Evolutionary conservation across 352 stramenopile genomes (phyloP), one percentile per base, ranked within the genome.

Genomic region (Aphanomyces stellatus): DNA sequence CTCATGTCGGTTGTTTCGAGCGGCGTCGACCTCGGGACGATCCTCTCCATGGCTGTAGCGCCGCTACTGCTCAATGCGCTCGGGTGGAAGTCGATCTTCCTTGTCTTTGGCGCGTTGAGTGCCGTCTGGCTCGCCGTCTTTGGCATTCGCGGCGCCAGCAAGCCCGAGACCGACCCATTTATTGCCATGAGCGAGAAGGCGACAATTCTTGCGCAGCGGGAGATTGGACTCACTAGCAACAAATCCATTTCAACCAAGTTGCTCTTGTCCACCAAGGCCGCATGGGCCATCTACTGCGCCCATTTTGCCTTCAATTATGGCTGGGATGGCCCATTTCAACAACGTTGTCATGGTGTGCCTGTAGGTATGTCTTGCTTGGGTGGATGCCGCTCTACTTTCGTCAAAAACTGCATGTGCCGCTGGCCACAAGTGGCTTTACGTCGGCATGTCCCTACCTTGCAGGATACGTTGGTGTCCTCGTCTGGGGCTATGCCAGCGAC

Each of bases 331-430:
- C 37, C 8, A 17, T 51, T 22, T 51, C 42, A n/a, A n/a, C n/a
- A n/a, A 27, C 42, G 19, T 51, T 13, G 8, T 17, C 37, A 43
- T 43, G 17, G 8, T 17, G 37, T 43, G 17, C 17, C 37, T 43
- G 37, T 43, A 51, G 42, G 42, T 95, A 95, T 64, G 82, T 95
- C 35, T 61, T 95, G 34, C 69, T 95, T 34, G 85, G 87, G 25
- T 95, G 87, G 87, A 92, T 95, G 62, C 87, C 87, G 56, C 85
- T 91, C 69, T 95, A 95, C 69, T 95, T 93, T 71, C 80, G 79
- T 30, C 78, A 92, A 74, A 81, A 74, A 2, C 67, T 95, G 27
- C 63, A 90, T 33, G 75, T 95, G 19, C 79, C 92, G 25, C 68
- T 95, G 41, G 75, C 80, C 57, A 81, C 82, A 82, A 24, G 80